phyloP scores from a whole-genome alignment of 225 moss, liverwort and hornwort genomes.

The Ulota crispa region DNA sequence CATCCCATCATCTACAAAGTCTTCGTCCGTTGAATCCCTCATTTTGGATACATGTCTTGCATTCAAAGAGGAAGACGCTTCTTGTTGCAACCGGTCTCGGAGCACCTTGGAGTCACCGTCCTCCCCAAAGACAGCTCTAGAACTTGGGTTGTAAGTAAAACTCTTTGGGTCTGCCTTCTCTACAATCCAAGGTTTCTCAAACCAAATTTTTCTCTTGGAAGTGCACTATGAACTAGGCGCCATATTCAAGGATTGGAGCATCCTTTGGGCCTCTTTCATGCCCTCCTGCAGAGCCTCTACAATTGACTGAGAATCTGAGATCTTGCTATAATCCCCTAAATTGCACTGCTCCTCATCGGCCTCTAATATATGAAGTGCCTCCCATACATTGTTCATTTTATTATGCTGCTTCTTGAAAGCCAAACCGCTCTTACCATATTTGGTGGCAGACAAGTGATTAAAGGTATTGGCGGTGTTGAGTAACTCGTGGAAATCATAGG shows the following conservation, averaged over 20 bases:
- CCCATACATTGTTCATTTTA: too few relatives aligned
- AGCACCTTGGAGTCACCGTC: background rate
- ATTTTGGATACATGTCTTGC: fast-evolving
- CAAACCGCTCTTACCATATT: background rate
- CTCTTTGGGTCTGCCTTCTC: background rate
- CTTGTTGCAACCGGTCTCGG: background rate
- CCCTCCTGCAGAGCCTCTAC: background rate
- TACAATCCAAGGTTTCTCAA: background rate
- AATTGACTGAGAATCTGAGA: background rate
- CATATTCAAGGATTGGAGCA: background rate
- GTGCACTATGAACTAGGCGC: background rate
- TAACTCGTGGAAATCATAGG: background rate
- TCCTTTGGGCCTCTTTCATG: background rate
- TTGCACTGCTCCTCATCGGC: fast-evolving
- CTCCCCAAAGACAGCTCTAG: background rate
- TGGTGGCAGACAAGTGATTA: background rate
- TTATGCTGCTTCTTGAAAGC: background rate
- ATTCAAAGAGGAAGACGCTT: too few relatives aligned
- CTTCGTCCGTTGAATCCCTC: too few relatives aligned
- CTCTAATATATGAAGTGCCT: background rate
- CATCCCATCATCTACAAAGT: fast-evolving
- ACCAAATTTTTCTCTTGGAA: background rate
- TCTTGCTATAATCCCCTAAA: background rate
- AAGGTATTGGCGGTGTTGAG: background rate
- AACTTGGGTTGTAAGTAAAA: too few relatives aligned